Evolutionary conservation across 768 basidiomycete genomes (phyloP).

Genomic region (Candolleomyces efflorescens): DNA sequence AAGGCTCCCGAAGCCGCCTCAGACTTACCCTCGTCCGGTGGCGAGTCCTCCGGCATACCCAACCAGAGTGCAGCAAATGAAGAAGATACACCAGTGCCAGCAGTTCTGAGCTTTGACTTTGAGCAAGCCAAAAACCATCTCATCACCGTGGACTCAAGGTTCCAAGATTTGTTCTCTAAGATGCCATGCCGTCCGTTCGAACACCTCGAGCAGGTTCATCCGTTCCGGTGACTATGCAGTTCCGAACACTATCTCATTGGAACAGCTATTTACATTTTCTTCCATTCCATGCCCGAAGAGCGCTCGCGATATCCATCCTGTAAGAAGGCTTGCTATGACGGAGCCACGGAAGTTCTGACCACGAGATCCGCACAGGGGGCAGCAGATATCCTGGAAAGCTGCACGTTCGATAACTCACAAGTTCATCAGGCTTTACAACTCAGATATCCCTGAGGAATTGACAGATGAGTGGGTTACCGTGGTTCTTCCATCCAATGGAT

Average conservation of each 20-base stretch:
- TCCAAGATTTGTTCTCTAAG: slow-evolving; percentile 59
- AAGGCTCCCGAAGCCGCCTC: not conserved
- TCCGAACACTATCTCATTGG: no score
- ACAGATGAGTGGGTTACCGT: slow-evolving; percentile 33
- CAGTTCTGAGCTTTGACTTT: slow-evolving; percentile 71
- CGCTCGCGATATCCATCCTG: slow-evolving; percentile 70
- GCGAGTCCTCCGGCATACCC: not conserved
- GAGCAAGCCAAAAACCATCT: slow-evolving; percentile 73
- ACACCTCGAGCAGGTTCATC: slow-evolving; percentile 70
- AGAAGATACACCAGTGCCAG: slow-evolving; percentile 50
- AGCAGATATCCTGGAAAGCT: slow-evolving; percentile 85
- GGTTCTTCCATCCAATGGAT: not conserved
- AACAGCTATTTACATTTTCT: no score
- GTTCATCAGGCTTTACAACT: slow-evolving; percentile 74
- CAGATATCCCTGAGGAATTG: slow-evolving; percentile 65
- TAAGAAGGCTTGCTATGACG: slow-evolving; percentile 28
- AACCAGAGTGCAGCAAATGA: slow-evolving; percentile 8
- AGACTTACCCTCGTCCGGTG: not conserved
- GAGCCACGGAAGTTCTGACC: not conserved
- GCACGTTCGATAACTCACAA: slow-evolving; percentile 79
- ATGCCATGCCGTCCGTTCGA: slow-evolving; percentile 77
- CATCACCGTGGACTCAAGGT: slow-evolving; percentile 61
- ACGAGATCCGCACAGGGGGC: slow-evolving; percentile 39
- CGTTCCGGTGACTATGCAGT: slow-evolving; percentile 56
- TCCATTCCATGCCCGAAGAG: slow-evolving; percentile 31